These are phyloP conservation scores for Fusarium sororula DNA, from an alignment of 2,329 filamentous ascomycete genomes.

Conservation along the genomic window DNA sequence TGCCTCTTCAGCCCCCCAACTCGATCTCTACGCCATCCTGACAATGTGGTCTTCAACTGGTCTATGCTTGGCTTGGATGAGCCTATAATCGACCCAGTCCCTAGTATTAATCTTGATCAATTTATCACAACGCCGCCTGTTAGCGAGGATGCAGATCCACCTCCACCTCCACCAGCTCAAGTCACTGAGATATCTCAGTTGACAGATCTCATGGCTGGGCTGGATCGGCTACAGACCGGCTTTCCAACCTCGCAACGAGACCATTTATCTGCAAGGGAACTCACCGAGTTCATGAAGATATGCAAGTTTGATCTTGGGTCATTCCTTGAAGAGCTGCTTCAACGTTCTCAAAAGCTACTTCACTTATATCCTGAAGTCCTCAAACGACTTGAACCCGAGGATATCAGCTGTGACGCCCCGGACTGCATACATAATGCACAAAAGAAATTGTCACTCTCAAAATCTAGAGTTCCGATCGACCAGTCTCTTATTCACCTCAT, in stretches of 20 bases:
- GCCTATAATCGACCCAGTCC: background rate
- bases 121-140: slow-evolving; percentile 14
- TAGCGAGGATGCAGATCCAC: background rate
- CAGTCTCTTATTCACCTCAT: slow-evolving; percentile 49
- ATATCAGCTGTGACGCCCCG: slow-evolving; percentile 41
- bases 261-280: slow-evolving; percentile 38
- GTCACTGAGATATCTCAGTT: slow-evolving; percentile 25
- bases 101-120: background rate
- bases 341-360: slow-evolving; percentile 47
- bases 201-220: slow-evolving; percentile 29
- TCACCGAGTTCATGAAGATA: slow-evolving; percentile 36
- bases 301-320: slow-evolving; percentile 40
- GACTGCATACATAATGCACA: slow-evolving; percentile 47
- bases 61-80: slow-evolving; percentile 27
- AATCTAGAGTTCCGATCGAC: slow-evolving; percentile 40
- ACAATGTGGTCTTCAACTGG: slow-evolving; percentile 32
- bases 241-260: slow-evolving; percentile 7
- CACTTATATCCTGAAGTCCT: slow-evolving; percentile 48
- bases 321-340: slow-evolving; percentile 49
- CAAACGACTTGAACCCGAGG: slow-evolving; percentile 3
- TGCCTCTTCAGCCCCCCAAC: slow-evolving; percentile 56
- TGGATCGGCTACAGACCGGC: slow-evolving; percentile 36
- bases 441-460: slow-evolving; percentile 22
- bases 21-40: slow-evolving; percentile 32
- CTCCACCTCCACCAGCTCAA: background rate